Evolutionary conservation across 768 basidiomycete genomes (phyloP), one percentile per base, ranked within the genome.

Genomic region (Auriscalpium orientale): DNA sequence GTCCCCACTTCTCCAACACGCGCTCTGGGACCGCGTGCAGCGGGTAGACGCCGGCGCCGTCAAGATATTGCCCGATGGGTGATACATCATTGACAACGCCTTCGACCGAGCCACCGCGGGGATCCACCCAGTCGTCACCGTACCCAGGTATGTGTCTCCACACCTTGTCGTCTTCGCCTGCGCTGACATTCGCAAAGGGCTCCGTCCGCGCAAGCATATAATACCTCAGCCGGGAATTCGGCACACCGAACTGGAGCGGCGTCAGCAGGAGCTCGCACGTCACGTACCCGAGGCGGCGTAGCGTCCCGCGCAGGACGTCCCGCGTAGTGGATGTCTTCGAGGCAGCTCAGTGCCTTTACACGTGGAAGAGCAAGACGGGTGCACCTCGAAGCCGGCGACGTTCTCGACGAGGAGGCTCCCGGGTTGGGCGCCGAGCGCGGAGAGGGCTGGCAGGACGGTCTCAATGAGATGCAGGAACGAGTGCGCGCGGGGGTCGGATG

Each of bases 381-480:
- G 63, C 66, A 88, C 89, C 82, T 89, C 87, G 61, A 91, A 91
- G 8, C 88, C 89, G 10, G 83, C 87, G 4, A 92, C 90, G 61
- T 91, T 91, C 65, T 91, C 90, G 9, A 92, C 73, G 11, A 91
- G 74, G 10, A 91, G 64, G 56, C 76, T 78, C 3, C 68, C 70
- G 5, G 90, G 90, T 54, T 82, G 79, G 4, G 67, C 68, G 37
- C 72, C 63, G 9, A 62, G 65, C 4, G 60, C 56, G 9, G 72
- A 79, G 51, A 91, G 67, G 28, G 79, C 76, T 0, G 88, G 87
- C 0, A 91, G 72, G 21, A 91, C 75, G 22, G 68, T 66, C 56
- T 80, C 74, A 44, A 90, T 72, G 40, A 92, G 76, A 67, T 87
- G 82, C 20, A 90, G 73, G 67, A 91, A 92, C 0, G 87, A 88